These are phyloP conservation scores for Talaromyces albobiverticillius DNA, from an alignment of 2,329 filamentous ascomycete genomes.

Conservation along the genomic window DNA sequence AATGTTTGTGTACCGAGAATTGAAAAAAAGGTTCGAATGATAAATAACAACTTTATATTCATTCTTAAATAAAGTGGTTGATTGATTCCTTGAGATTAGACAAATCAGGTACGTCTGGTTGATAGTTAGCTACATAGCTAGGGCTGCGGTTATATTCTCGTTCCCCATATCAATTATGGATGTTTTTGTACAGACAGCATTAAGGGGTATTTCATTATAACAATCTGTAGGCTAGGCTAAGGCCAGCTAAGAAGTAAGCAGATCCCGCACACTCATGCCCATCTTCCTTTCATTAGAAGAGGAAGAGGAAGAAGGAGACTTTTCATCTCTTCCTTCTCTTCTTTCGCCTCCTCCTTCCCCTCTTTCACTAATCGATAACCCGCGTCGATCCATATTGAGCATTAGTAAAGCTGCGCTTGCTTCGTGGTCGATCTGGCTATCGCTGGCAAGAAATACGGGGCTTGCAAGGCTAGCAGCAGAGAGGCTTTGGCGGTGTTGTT, in stretches of 20 bases:
- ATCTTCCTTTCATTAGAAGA: slow-evolving; percentile 33
- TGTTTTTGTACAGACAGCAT: too few species aligned
- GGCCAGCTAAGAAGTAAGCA: slow-evolving; percentile 55
- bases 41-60: too few species aligned
- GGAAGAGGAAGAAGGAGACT: background rate
- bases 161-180: too few species aligned
- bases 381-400: slow-evolving; percentile 75
- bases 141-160: too few species aligned
- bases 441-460: slow-evolving; percentile 25
- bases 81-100: too few species aligned
- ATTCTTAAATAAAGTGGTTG: too few species aligned
- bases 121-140: too few species aligned
- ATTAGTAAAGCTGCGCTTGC: slow-evolving; percentile 84
- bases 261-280: slow-evolving; percentile 56
- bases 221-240: too few species aligned
- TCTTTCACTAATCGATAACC: slow-evolving; percentile 26
- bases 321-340: background rate
- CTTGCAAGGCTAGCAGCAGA: background rate
- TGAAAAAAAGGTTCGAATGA: background rate
- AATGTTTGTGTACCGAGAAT: background rate
- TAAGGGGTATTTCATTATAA: too few species aligned
- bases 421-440: slow-evolving; percentile 66
- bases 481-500: slow-evolving; percentile 19
- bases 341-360: background rate
- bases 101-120: too few species aligned